Evolutionary conservation across 1,139 yeast species (phyloP).

Genomic region (Suhomyces maxii): DNA sequence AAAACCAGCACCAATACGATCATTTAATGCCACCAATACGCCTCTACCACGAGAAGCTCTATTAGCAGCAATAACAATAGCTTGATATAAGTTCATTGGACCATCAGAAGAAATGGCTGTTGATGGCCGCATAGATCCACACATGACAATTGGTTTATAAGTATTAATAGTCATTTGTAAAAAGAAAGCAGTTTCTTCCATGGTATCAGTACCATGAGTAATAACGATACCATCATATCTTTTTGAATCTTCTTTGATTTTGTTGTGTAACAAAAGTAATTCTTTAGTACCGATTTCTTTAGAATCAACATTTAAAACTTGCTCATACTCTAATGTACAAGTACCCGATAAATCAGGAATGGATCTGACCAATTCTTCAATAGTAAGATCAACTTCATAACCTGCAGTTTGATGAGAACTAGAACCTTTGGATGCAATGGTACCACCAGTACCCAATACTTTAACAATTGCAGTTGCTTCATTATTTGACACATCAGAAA

Average conservation of each 20-base stretch:
- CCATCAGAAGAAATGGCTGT: slow-evolving; percentile 72
- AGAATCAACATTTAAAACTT: slow-evolving; percentile 63
- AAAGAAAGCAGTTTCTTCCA: slow-evolving; percentile 72
- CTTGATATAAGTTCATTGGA: slow-evolving; percentile 71
- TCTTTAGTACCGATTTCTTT: slow-evolving; percentile 55
- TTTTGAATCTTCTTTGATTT: slow-evolving; percentile 44
- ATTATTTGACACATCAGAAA: slow-evolving; percentile 13
- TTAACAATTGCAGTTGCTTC: slow-evolving; percentile 45
- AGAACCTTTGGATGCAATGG: slow-evolving; percentile 66
- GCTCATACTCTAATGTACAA: slow-evolving; percentile 64
- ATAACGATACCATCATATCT: slow-evolving; percentile 59
- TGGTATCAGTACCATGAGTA: slow-evolving; percentile 73
- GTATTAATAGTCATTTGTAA: slow-evolving; percentile 58
- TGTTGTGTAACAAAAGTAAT: slow-evolving; percentile 34
- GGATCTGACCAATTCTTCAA: slow-evolving; percentile 56
- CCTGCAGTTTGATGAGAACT: slow-evolving; percentile 64
- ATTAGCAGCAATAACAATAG: slow-evolving; percentile 61
- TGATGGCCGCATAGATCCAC: slow-evolving; percentile 75
- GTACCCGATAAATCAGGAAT: slow-evolving; percentile 63
- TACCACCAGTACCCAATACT: slow-evolving; percentile 72
- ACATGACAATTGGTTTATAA: slow-evolving; percentile 61
- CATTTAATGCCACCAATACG: slow-evolving; percentile 63
- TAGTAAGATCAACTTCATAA: slow-evolving; percentile 64
- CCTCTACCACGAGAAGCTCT: slow-evolving; percentile 56
- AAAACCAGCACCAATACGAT: slow-evolving; percentile 66